Evolutionary conservation across 371 early-diverging fungal species (phyloP).

Genomic region (Blakeslea trispora): DNA sequence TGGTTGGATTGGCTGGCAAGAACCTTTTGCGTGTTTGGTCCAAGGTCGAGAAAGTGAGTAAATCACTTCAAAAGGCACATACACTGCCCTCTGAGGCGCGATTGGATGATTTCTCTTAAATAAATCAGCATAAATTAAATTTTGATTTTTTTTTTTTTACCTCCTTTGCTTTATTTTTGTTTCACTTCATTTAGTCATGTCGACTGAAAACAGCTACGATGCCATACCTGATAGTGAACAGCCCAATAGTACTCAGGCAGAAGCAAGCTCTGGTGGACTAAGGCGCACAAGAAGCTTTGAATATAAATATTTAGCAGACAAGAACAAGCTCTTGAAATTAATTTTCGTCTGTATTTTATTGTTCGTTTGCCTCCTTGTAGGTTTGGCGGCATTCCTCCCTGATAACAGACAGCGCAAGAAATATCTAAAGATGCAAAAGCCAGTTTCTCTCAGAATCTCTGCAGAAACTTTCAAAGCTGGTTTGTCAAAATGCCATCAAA

Average conservation of each 20-base stretch:
- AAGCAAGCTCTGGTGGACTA: not conserved
- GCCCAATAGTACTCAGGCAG: not conserved
- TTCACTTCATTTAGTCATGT: not conserved
- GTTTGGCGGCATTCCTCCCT: not conserved
- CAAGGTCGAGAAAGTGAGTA: slow-evolving; percentile 48
- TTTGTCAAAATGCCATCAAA: slow-evolving; percentile 1
- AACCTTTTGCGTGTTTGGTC: slow-evolving; percentile 56
- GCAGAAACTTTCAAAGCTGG: not conserved
- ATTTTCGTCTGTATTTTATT: not conserved
- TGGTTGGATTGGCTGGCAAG: slow-evolving; percentile 56
- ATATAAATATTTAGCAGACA: not conserved
- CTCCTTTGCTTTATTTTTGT: not conserved
- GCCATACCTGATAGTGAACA: not conserved
- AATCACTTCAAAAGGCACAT: slow-evolving; percentile 20
- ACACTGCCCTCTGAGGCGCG: slow-evolving; percentile 40
- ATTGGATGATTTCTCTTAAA: slow-evolving; percentile 13
- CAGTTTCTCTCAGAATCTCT: slow-evolving; percentile 5
- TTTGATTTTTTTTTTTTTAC: not conserved
- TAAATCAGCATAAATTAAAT: not conserved
- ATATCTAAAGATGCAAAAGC: not conserved
- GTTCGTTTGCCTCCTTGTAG: not conserved
- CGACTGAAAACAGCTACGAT: not conserved
- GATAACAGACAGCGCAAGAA: not conserved
- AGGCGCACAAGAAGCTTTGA: too few relatives aligned
- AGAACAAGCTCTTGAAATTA: not conserved